These are phyloP conservation scores for Quercus dentata DNA, from an alignment of 306 rosid species.

Conservation along the genomic window DNA sequence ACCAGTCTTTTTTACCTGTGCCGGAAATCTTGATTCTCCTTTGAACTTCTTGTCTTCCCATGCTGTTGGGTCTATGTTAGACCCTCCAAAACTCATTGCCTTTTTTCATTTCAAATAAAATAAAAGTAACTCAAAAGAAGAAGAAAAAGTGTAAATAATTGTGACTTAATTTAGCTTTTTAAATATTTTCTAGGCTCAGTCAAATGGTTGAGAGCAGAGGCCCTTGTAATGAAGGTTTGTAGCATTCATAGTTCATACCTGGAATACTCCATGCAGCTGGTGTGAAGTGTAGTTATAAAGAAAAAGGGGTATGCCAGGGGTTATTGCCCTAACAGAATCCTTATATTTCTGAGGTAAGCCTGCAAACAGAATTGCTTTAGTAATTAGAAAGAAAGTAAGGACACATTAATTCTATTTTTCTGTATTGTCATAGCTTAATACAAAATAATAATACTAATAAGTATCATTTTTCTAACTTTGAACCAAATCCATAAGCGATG, in stretches of 20 bases:
- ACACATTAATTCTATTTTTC: no score
- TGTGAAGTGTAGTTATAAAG: constrained; percentile 31
- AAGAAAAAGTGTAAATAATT: not conserved
- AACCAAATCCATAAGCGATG: not conserved
- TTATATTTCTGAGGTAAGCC: constrained; percentile 33
- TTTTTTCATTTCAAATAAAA: not conserved
- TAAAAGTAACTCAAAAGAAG: no score
- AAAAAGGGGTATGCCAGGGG: constrained; percentile 30
- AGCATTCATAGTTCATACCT: constrained; percentile 12
- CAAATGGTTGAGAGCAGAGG: not conserved
- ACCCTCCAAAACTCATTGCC: constrained; percentile 33
- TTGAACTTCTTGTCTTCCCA: constrained; percentile 31
- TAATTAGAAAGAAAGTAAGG: not conserved
- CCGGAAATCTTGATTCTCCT: constrained; percentile 30
- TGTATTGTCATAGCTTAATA: no score
- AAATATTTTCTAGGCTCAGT: not conserved
- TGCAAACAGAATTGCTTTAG: not conserved
- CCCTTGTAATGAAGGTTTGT: not conserved
- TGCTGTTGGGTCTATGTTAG: constrained; percentile 27
- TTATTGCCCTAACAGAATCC: constrained; percentile 31
- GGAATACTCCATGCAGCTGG: constrained; percentile 31
- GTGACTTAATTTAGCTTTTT: not conserved
- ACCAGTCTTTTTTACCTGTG: constrained; percentile 6
- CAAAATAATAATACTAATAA: no score
- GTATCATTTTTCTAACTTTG: not conserved